phyloP scores from a whole-genome alignment of 306 rosid species.

The Vigna radiata region DNA sequence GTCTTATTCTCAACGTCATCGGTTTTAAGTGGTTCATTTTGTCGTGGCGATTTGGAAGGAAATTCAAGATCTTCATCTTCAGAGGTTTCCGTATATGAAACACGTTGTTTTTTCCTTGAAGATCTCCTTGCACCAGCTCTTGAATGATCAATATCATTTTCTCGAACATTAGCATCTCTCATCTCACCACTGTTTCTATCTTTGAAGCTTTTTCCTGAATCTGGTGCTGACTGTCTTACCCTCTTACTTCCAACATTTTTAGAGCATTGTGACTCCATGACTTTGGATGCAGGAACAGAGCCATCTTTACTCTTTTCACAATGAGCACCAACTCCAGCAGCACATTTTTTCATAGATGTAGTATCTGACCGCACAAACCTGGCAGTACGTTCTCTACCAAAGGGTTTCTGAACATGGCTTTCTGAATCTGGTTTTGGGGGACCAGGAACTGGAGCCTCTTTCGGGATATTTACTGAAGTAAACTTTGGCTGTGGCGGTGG shows the following conservation, averaged over 20 bases:
- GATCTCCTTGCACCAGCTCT: conserved; percentile 58
- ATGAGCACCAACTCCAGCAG: conserved; percentile 45
- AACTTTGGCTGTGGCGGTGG: conserved; percentile 36
- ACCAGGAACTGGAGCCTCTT: conserved; percentile 40
- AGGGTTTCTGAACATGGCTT: conserved; percentile 34
- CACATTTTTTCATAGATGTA: conserved; percentile 43
- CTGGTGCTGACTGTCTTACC: conserved; percentile 49
- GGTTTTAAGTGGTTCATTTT: conserved; percentile 38
- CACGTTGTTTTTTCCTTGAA: conserved; percentile 60
- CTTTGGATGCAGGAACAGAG: conserved; percentile 44
- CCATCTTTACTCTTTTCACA: conserved; percentile 47
- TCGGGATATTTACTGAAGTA: conserved; percentile 35
- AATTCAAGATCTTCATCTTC: conserved; percentile 47
- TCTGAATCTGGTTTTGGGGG: conserved; percentile 31
- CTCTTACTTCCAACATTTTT: conserved; percentile 62
- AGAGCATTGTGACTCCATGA: conserved; percentile 45
- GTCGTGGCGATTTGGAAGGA: conserved; percentile 55
- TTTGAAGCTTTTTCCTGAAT: conserved; percentile 48
- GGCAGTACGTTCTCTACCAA: conserved; percentile 3
- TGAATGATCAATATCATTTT: conserved; percentile 51
- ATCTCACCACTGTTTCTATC: conserved; percentile 29
- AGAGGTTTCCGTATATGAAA: conserved; percentile 51
- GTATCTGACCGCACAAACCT: conserved; percentile 2
- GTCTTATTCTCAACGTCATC: conserved; percentile 48
- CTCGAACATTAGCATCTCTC: conserved; percentile 39